phyloP scores from a whole-genome alignment of 345 rosid species.

The Aurinia saxatilis region DNA sequence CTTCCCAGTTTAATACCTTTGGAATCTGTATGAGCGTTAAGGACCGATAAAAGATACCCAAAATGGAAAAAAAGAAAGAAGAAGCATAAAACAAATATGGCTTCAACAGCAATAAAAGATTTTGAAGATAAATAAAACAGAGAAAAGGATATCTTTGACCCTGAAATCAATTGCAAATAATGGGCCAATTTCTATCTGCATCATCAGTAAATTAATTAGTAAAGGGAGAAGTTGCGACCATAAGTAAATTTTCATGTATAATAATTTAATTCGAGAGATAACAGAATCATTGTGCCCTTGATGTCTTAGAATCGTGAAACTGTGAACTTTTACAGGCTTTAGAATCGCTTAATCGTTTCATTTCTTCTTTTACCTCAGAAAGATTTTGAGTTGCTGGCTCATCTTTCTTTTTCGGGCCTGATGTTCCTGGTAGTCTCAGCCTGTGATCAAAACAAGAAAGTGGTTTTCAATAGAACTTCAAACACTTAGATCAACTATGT shows the following conservation, averaged over 20 bases:
- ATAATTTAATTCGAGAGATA: background rate
- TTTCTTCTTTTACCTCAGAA: constrained; percentile 46
- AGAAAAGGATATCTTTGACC: constrained; percentile 73
- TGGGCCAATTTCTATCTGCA: constrained; percentile 66
- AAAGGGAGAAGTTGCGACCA: constrained; percentile 9
- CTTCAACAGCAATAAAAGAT: background rate
- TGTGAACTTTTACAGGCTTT: background rate
- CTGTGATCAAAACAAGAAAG: constrained; percentile 30
- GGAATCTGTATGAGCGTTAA: constrained; percentile 80
- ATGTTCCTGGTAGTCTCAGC: constrained; percentile 48
- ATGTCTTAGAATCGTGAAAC: background rate
- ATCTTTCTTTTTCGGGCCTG: constrained; percentile 52
- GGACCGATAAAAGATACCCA: constrained; percentile 24
- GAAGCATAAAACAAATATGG: constrained; percentile 2
- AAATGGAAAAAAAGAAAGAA: background rate
- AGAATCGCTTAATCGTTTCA: background rate
- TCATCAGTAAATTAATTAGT: constrained; percentile 2
- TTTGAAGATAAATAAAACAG: background rate
- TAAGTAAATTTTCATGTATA: background rate
- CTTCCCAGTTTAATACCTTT: constrained; percentile 69
- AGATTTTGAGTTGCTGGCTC: constrained; percentile 37
- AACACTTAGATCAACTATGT: background rate
- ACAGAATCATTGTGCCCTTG: background rate
- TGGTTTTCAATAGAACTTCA: background rate
- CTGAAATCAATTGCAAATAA: constrained; percentile 76